These are phyloP conservation scores for Ceratocystis harringtonii DNA, from an alignment of 2,329 filamentous ascomycete species.

Conservation along the genomic window DNA sequence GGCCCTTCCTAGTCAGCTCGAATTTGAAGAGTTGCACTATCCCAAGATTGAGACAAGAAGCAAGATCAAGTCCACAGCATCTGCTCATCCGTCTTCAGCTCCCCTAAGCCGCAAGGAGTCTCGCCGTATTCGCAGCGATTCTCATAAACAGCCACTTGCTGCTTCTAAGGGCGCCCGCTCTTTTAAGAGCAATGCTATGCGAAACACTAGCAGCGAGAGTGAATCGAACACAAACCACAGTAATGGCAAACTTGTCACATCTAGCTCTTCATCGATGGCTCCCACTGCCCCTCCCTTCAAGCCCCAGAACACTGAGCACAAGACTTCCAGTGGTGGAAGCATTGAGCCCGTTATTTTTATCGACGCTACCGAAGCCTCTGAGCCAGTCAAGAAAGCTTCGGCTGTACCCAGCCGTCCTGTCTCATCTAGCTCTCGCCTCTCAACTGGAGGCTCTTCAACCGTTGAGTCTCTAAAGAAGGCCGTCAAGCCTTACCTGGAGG, in stretches of 20 bases:
- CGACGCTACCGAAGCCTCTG: constrained; percentile 7
- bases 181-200: constrained; percentile 7
- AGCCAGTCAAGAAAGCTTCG: constrained; percentile 6
- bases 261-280: constrained; percentile 9
- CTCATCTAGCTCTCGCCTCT: constrained; percentile 1
- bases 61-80: constrained; percentile 16
- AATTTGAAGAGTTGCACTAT: constrained; percentile 32
- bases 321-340: neutral
- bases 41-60: constrained; percentile 24
- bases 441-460: neutral
- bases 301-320: constrained; percentile 5
- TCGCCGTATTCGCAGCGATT: constrained; percentile 14
- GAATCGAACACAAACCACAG: constrained; percentile 2
- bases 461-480: constrained; percentile 14
- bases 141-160: constrained; percentile 6
- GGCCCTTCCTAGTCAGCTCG: constrained; percentile 31
- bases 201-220: constrained; percentile 10
- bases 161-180: neutral
- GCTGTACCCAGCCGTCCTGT: neutral
- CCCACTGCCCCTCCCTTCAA: constrained; percentile 13
- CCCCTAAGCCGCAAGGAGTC: constrained; percentile 12
- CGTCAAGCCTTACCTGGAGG: constrained; percentile 38
- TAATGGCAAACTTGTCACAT: neutral
- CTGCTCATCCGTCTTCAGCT: constrained; percentile 1
- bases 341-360: constrained; percentile 5